Conservation (phyloP, 208 protist genomes). For the Leishmania aethiopica region DNA sequence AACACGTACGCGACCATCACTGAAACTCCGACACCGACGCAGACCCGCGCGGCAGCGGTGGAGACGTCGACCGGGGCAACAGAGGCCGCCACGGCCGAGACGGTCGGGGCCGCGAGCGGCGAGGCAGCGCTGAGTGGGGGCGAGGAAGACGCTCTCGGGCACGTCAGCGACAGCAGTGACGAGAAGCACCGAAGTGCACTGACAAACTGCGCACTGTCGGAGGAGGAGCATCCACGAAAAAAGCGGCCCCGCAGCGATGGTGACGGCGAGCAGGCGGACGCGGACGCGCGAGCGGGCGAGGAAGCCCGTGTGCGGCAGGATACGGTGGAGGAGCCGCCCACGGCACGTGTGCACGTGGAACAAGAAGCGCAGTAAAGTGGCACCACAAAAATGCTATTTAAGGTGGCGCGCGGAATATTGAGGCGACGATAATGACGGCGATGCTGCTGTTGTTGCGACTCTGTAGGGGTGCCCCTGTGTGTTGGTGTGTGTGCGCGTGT, state of each 20-base stretch:
- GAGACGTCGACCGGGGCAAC: not conserved
- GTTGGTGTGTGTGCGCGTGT: not conserved
- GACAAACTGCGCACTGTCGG: not conserved
- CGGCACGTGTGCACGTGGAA: not conserved
- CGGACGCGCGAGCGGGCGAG: not conserved
- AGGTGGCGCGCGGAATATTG: not conserved
- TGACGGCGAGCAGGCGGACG: not conserved
- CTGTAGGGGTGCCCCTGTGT: not conserved
- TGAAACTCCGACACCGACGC: slow-evolving; percentile 1
- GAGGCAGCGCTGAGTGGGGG: slow-evolving; percentile 1
- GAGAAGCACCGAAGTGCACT: not conserved
- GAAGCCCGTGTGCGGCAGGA: not conserved
- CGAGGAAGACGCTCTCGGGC: not conserved
- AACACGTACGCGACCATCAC: slow-evolving; percentile 34
- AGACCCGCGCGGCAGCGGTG: not conserved
- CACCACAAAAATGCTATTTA: too few species aligned
- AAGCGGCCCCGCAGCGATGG: slow-evolving; percentile 1
- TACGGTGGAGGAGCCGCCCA: slow-evolving; percentile 1
- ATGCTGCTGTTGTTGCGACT: not conserved
- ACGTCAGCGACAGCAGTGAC: not conserved
- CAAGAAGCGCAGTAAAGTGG: not conserved
- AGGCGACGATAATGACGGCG: not conserved
- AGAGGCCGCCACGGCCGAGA: not conserved
- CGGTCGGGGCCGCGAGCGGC: not conserved
- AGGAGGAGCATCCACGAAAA: not conserved